Base-by-base conservation (phyloP, 345 rosid species). In the Salix arbutifolia region DNA sequence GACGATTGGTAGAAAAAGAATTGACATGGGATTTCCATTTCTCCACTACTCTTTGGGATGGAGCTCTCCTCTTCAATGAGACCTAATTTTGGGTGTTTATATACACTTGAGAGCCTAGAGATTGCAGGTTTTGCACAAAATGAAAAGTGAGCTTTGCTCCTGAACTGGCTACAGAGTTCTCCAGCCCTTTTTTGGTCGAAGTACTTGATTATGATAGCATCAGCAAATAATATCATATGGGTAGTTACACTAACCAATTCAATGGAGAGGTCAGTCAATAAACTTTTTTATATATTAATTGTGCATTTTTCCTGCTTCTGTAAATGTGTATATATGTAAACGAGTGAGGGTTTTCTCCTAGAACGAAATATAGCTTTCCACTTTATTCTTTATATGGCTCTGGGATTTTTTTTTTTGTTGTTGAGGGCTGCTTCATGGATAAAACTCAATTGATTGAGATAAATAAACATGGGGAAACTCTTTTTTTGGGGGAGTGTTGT, bases 1-100 rank as follows among this genome's bases (percentile, higher is more conserved):
- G 90, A 88, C 21, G 93, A 88, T 56, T 92, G 99, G 99, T 92
- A 90, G 87, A 73, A 65, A 80, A 77, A 58, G 76, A 65, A 42
- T 62, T 0, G 25, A 33, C 61, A 33, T 31, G 48, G 69, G 46
- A 67, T 46, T 68, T 28, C 65, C 52, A 12, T 26, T 21, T 38
- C 19, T 65, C 44, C 16, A 11, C 58, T 2, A 72, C 46, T 69
- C 35, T 19, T 17, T 21, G 35, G 46, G 56, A 13, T 21, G 69
- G 40, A 65, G 68, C 37, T 61, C 37, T 72, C 62, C 72, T 69
- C 56, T 35, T 30, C 46, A 42, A 37, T 9, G 68, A 56, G 68
- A 31, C 79, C 56, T 65, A 33, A 72, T 64, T 69, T 65, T 65
- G 76, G 74, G 71, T 42, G 28, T 65, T 61, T 61, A 44, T 68